A percentile compares a stretch with the other conserved stretches of the same genome.
phyloP scores from a whole-genome alignment of 345 rosid species.

The Brassica juncea region DNA sequence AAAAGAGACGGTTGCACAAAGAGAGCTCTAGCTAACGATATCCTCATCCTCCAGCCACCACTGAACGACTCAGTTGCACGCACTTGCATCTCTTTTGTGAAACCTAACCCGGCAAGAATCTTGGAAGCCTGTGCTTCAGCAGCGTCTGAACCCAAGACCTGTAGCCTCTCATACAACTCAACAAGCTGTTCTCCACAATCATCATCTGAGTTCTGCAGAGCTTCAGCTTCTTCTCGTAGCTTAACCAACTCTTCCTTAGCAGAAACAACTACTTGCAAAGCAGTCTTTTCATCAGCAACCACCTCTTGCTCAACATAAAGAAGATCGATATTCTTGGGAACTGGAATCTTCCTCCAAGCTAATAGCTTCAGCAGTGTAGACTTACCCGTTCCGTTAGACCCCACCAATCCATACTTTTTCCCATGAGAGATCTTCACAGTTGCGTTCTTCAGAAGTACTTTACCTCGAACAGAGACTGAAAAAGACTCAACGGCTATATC shows the following conservation, averaged over 20 bases:
- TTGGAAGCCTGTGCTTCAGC: conserved; percentile 95
- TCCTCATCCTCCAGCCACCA: conserved; percentile 99
- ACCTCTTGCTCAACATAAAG: conserved; percentile 95
- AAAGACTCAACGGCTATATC: conserved; percentile 81
- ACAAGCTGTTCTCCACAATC: conserved; percentile 76
- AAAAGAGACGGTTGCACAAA: conserved; percentile 92
- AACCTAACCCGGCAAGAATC: conserved; percentile 95
- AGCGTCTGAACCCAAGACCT: conserved; percentile 88
- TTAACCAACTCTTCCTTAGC: conserved; percentile 81
- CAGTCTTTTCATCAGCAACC: conserved; percentile 79
- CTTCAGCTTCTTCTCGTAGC: conserved; percentile 65
- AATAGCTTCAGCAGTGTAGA: conserved; percentile 90
- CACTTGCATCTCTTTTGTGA: conserved; percentile 86
- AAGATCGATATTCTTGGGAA: conserved; percentile 92
- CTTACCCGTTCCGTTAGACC: conserved; percentile 98
- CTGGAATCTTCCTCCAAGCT: conserved; percentile 98
- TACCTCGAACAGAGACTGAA: conserved; percentile 92
- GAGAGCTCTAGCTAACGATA: conserved; percentile 91
- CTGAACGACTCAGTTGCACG: conserved; percentile 81
- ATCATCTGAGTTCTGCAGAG: conserved; percentile 49
- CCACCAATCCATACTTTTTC: conserved; percentile 91
- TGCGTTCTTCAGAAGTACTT: conserved; percentile 79
- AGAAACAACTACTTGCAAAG: conserved; percentile 86
- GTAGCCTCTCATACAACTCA: conserved; percentile 80
- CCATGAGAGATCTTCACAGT: conserved; percentile 93